Evolutionary conservation across 305 asterid species (phyloP).

Genomic region (Nicotiana rustica): DNA sequence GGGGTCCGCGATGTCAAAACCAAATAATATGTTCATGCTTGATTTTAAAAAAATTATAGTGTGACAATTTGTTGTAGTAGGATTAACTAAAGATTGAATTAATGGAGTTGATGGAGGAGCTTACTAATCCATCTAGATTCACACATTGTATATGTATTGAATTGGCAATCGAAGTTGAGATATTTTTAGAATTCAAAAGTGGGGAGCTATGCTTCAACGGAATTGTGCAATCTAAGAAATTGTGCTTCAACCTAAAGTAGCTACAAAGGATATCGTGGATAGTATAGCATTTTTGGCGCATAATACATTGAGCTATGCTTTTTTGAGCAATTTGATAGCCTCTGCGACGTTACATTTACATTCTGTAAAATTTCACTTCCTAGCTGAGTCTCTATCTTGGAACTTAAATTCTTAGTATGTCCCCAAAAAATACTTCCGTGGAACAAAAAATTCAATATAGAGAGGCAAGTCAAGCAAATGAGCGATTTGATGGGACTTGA

Average conservation of each 20-base stretch:
- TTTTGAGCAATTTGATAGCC: neutral
- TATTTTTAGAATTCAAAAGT: neutral
- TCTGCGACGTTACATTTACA: neutral
- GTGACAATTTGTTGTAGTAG: neutral
- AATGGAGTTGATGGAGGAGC: neutral
- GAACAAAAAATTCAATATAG: neutral
- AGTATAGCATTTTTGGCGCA: neutral
- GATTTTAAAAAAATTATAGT: neutral
- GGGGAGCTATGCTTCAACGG: too few species aligned
- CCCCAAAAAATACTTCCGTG: neutral
- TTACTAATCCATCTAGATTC: neutral
- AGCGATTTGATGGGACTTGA: neutral
- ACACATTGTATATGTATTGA: neutral
- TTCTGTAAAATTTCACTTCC: neutral
- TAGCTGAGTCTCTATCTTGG: neutral
- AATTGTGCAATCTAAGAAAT: neutral
- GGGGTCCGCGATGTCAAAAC: neutral
- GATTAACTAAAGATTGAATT: neutral
- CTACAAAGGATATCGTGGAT: neutral
- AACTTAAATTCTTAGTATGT: neutral
- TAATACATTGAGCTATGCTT: neutral
- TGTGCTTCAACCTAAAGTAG: neutral
- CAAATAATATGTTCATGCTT: neutral
- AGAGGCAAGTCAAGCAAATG: slow-evolving; percentile 2
- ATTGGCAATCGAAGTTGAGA: neutral